These are phyloP conservation scores for Pyrenophora tritici-repentis DNA, from an alignment of 2,329 filamentous ascomycete genomes.

Conservation along the genomic window DNA sequence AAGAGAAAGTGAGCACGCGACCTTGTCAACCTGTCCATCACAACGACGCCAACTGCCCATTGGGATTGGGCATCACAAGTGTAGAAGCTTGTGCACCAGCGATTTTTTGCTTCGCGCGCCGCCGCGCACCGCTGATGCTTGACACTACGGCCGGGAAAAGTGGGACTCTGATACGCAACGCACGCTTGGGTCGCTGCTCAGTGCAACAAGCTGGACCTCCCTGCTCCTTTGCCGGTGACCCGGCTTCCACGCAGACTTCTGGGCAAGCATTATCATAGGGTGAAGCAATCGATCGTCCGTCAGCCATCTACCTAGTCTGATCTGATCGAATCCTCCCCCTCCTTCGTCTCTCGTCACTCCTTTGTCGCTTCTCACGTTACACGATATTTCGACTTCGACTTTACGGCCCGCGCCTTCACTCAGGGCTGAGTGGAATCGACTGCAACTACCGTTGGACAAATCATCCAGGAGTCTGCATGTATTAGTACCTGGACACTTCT, in stretches of 20 bases:
- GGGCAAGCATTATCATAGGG: constrained; percentile 7
- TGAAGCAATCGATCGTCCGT: constrained; percentile 3
- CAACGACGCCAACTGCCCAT: too few species aligned
- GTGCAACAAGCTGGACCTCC: constrained; percentile 7
- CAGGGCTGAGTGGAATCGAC: constrained; percentile 1
- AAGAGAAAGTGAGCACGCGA: too few species aligned
- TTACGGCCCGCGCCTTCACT: background rate
- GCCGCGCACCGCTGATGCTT: background rate
- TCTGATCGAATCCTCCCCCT: constrained; percentile 1
- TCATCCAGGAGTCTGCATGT: background rate
- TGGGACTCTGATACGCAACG: constrained; percentile 10
- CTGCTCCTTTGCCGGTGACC: constrained; percentile 6
- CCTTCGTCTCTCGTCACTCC: constrained; percentile 3
- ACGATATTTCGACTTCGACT: background rate
- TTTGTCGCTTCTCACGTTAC: constrained; percentile 3
- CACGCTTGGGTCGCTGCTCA: background rate
- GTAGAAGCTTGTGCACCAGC: too few species aligned
- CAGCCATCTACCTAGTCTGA: background rate
- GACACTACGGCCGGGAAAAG: constrained; percentile 3
- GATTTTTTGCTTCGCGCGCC: constrained; percentile 11
- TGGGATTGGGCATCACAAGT: too few species aligned
- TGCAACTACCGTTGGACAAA: background rate
- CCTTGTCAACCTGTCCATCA: too few species aligned
- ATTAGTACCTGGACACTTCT: background rate
- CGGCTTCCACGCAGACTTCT: constrained; percentile 9